These are phyloP conservation scores for Groenewaldozyma salmanticensis DNA, from an alignment of 805 yeast species.

Conservation along the genomic window DNA sequence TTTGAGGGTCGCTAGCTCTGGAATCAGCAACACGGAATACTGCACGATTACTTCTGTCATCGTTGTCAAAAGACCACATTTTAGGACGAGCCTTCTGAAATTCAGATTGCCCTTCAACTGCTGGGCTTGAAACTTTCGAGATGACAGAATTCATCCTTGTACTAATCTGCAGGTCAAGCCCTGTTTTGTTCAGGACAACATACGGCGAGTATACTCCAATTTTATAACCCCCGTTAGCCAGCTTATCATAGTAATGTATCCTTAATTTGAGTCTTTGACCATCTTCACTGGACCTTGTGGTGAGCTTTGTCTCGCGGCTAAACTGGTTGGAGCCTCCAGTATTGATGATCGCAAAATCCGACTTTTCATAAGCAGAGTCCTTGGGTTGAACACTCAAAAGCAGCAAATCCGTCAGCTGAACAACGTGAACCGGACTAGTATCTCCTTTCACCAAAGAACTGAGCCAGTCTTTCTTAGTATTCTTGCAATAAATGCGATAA, in stretches of 20 bases:
- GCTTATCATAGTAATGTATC: conserved; percentile 45
- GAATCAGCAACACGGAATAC: conserved; percentile 58
- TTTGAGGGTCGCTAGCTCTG: conserved; percentile 58
- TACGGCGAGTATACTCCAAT: conserved; percentile 78
- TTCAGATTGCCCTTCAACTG: conserved; percentile 10
- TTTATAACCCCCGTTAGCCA: conserved; percentile 41
- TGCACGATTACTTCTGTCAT: conserved; percentile 58
- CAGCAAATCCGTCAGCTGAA: conserved; percentile 59
- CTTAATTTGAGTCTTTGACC: conserved; percentile 60
- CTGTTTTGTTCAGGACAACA: conserved; percentile 72
- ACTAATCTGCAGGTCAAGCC: conserved; percentile 47
- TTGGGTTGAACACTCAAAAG: conserved; percentile 49
- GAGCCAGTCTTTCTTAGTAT: conserved; percentile 55
- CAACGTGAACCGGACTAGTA: conserved; percentile 69
- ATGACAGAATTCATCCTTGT: conserved; percentile 45
- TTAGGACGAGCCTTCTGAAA: conserved; percentile 38
- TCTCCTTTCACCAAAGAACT: conserved; percentile 55
- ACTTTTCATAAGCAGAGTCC: conserved; percentile 50
- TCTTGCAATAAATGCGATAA: conserved; percentile 70
- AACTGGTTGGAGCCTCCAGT: conserved; percentile 37
- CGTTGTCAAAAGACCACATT: conserved; percentile 75
- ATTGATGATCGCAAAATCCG: conserved; percentile 64
- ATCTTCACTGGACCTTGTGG: conserved; percentile 41
- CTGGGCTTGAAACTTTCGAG: conserved; percentile 26
- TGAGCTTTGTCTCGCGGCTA: conserved; percentile 43